phyloP scores from a whole-genome alignment of 495 filamentous ascomycete species.

The Hypoxylon cercidicola region DNA sequence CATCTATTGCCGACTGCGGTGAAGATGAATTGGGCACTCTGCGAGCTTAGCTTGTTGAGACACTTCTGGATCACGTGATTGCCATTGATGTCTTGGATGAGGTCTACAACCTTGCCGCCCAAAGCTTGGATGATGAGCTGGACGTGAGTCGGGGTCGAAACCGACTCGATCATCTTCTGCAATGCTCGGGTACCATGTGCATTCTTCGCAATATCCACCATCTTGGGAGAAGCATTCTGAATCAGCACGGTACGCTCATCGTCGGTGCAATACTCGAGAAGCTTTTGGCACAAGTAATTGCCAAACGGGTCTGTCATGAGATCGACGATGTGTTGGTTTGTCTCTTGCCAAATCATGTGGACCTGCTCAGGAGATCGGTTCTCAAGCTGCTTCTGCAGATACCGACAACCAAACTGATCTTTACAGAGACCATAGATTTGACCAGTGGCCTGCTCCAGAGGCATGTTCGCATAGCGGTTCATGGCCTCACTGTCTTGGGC shows the following conservation, averaged over 20 bases:
- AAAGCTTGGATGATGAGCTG: slow-evolving; percentile 84
- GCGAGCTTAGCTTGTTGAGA: slow-evolving; percentile 84
- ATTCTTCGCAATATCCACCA: slow-evolving; percentile 93
- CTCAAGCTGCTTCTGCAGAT: slow-evolving; percentile 96
- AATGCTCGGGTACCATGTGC: slow-evolving; percentile 95
- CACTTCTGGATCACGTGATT: slow-evolving; percentile 99
- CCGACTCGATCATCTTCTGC: slow-evolving; percentile 99
- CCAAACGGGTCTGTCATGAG: slow-evolving; percentile 99
- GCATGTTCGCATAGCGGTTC: slow-evolving; percentile 78
- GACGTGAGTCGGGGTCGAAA: slow-evolving; percentile 80
- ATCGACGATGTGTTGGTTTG: slow-evolving; percentile 89
- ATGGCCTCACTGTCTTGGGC: slow-evolving; percentile 71
- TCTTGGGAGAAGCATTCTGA: slow-evolving; percentile 82
- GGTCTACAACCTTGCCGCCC: slow-evolving; percentile 79
- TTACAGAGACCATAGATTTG: slow-evolving; percentile 91
- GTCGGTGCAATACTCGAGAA: slow-evolving; percentile 91
- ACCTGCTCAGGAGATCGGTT: slow-evolving; percentile 83
- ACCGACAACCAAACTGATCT: slow-evolving; percentile 96
- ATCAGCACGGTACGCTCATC: slow-evolving; percentile 94
- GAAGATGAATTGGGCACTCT: slow-evolving; percentile 95
- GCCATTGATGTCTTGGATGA: slow-evolving; percentile 97
- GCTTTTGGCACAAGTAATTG: slow-evolving; percentile 97
- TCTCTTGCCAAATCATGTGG: slow-evolving; percentile 92
- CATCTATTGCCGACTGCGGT: slow-evolving; percentile 88
- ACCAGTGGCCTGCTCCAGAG: slow-evolving; percentile 79